Base-by-base conservation (phyloP, 106 monocot genomes). In the Dendrobium huoshanense region DNA sequence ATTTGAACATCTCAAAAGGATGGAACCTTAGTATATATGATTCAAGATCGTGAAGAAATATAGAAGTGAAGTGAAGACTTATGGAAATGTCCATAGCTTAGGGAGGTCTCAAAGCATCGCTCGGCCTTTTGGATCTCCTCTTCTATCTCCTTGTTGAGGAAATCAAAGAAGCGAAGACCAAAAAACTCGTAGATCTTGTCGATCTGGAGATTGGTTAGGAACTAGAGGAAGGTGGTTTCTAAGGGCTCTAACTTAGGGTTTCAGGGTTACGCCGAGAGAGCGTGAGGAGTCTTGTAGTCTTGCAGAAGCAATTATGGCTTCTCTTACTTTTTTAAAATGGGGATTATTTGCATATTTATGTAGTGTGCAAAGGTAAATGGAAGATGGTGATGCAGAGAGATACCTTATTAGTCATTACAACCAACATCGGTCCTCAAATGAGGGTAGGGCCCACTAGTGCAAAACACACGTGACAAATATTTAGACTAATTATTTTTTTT, bases 141-240 rank as follows among this genome's bases (percentile, higher is more conserved):
- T 33, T 77, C 86, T 9, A 83, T 87, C 84, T 97, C 96, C 33
- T 82, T 86, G 37, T 83, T 85, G 33, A 79, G 40, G 83, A 97
- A 94, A 80, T 97, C 89, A 75, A 92, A 97, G 94, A 92, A 92
- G 70, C 40, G 80, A 4, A 94, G 96, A 0, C 92, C 96, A 56
- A 61, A 84, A 86, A 97, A 97, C 90, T 97, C 94, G 79, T 94
- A 97, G 1, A 73, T 55, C 73, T 92, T 88, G 42, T 97, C 96
- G 9, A 92, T 51, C 72, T 85, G 89, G 24, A 82, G 55, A 48
- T 18, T 74, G 41, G 43, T 5, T 5, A 17, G 74, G 15, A 37
- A 15, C 22, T 9, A 47, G 24, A 24, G 47, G 75, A 45, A 48
- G 24, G 10, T 13, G 47, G 43, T 20, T 22, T 64, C 2, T 22